Evolutionary conservation across 1,284 basidiomycete species (phyloP).

Genomic region (Exobasidium cylindrosporum): DNA sequence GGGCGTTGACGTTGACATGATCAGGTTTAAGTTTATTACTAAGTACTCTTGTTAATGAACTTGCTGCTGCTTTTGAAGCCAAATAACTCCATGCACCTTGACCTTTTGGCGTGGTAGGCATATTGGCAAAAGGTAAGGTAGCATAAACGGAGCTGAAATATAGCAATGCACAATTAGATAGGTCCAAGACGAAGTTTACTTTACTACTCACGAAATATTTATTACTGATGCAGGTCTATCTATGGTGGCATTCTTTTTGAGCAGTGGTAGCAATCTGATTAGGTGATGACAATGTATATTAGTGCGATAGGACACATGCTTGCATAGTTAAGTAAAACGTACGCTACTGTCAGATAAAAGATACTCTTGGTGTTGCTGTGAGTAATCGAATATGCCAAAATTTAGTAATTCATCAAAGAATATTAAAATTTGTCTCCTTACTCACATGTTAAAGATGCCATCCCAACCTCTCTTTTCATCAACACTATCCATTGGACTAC

Average conservation of each 20-base stretch:
- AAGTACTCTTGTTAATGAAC: constrained; percentile 14
- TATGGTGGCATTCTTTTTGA: constrained; percentile 12
- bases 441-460: constrained; percentile 6
- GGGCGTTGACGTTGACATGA: constrained; percentile 18
- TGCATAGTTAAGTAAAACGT: background rate
- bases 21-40: constrained; percentile 2
- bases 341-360: constrained; percentile 21
- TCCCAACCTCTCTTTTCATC: constrained; percentile 20
- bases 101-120: constrained; percentile 14
- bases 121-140: constrained; percentile 10
- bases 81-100: constrained; percentile 12
- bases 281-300: too few species aligned
- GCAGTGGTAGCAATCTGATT: constrained; percentile 13
- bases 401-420: background rate
- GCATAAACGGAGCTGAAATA: constrained; percentile 10
- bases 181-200: too few species aligned
- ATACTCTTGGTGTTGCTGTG: constrained; percentile 14
- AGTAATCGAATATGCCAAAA: background rate
- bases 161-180: too few species aligned
- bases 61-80: constrained; percentile 16
- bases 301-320: background rate
- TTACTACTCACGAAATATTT: constrained; percentile 13
- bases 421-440: background rate
- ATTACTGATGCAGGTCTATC: constrained; percentile 12
- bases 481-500: constrained; percentile 6